Base-by-base conservation (phyloP, 1,284 basidiomycete species). In the Uromyces viciae-fabae region DNA sequence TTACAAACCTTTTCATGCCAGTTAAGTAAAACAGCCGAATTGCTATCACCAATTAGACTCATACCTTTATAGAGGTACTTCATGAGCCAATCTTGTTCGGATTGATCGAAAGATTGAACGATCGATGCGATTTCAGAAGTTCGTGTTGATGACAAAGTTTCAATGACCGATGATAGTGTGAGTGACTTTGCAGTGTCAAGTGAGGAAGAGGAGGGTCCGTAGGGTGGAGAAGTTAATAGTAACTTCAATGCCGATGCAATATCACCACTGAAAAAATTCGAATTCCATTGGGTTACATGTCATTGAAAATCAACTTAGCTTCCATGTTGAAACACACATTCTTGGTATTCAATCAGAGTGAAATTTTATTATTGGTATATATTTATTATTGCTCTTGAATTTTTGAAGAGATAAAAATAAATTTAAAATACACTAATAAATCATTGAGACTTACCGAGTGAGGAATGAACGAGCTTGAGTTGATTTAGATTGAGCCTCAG, bases 51-150 rank as follows among this genome's bases (percentile, higher is more conserved):
- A 15, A 92, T 91, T 88, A 91, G 89, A 7, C 89, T 93, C 93
- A 94, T 94, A 42, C 92, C 95, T 88, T 99, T 99, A 90, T 99
- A 99, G 33, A 99, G 88, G 85, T 97, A 99, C 86, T 97, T 98
- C 96, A 98, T 99, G 81, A 98, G 88, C 46, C 91, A 93, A 85
- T 98, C 96, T 84, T 97, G 94, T 82, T 93, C 89, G 68, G 94
- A 91, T 82, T 90, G 89, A 8, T 91, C 90, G 56, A 98, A 89
- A 0, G 89, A 86, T 85, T 92, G 92, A 85, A 98, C 88, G 60
- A 93, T 90, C 38, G 87, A 87, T 0, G 92, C 88, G 81, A 99
- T 95, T 83, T 98, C 96, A 8, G 93, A 89, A 3, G 94, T 89
- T 85, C 96, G 94, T 17, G 95, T 98, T 81, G 93, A 95, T 87